Conservation (phyloP, 371 early-diverging fungal genomes). For the Mortierella sp. region DNA sequence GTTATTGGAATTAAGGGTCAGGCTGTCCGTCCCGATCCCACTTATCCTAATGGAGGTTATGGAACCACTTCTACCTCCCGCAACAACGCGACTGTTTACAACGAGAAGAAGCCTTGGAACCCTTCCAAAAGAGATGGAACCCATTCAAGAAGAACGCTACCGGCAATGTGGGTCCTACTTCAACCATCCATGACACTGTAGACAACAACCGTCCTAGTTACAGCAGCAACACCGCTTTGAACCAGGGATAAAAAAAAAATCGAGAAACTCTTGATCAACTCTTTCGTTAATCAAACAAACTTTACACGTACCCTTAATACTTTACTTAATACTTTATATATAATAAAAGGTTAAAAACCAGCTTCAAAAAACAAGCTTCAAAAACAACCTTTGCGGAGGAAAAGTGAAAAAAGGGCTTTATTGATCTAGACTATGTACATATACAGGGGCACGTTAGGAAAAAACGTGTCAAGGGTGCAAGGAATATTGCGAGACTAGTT, state of each 20-base stretch:
- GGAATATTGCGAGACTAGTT: background rate
- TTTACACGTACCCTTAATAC: background rate
- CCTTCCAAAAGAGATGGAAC: conserved; percentile 31
- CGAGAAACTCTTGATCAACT: too few relatives aligned
- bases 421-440: conserved; percentile 3
- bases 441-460: background rate
- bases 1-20: conserved; percentile 6
- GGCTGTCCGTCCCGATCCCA: conserved; percentile 25
- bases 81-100: background rate
- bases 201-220: conserved; percentile 37
- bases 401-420: conserved; percentile 5
- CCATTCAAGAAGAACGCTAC: conserved; percentile 40
- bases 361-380: too few relatives aligned
- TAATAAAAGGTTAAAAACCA: background rate
- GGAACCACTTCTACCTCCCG: background rate
- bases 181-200: background rate
- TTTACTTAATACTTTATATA: background rate
- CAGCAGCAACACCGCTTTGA: conserved; percentile 45
- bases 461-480: background rate
- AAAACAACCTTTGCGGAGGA: background rate
- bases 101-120: conserved; percentile 45
- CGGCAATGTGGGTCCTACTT: background rate
- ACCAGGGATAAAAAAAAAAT: conserved; percentile 19
- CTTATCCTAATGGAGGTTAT: conserved; percentile 28
- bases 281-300: too few relatives aligned